These are phyloP conservation scores for Mediolabrus comicus DNA, from an alignment of 108 stramenopile genomes.

Conservation along the genomic window DNA sequence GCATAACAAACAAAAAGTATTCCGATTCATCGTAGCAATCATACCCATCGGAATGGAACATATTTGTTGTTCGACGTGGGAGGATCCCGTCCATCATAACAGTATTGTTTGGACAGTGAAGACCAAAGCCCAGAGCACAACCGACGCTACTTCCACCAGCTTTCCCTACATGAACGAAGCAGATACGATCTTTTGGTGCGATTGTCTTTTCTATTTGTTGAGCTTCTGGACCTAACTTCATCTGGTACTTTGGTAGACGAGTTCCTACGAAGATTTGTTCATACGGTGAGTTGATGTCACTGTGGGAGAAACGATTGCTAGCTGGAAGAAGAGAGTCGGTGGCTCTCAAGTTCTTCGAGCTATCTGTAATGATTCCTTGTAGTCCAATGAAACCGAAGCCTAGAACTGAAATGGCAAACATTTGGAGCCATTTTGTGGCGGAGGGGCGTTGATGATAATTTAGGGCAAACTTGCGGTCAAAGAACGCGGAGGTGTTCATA, in stretches of 20 bases:
- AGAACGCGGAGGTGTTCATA: neutral
- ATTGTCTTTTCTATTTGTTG: conserved; percentile 9
- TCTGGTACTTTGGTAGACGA: conserved; percentile 5
- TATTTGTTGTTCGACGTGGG: conserved; percentile 30
- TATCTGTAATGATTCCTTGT: neutral
- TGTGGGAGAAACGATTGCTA: conserved; percentile 14
- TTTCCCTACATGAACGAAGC: conserved; percentile 44
- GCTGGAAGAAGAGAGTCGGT: neutral
- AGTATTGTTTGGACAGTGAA: conserved; percentile 22
- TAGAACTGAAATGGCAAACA: neutral
- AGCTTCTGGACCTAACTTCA: neutral
- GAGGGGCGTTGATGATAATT: neutral
- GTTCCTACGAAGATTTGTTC: conserved; percentile 33
- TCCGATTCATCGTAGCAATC: conserved; percentile 35
- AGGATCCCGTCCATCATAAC: conserved; percentile 21
- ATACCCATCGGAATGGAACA: conserved; percentile 32
- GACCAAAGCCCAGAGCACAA: conserved; percentile 34
- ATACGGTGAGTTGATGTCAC: conserved; percentile 12
- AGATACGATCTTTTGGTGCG: conserved; percentile 18
- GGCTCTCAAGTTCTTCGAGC: neutral
- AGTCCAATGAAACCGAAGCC: neutral
- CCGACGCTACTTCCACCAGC: conserved; percentile 39
- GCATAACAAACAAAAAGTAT: conserved; percentile 30
- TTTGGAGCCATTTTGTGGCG: neutral
- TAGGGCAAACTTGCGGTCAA: neutral